Evolutionary conservation across 2,329 filamentous ascomycete genomes (phyloP).

Genomic region (Purpureocillium takamizusanense): DNA sequence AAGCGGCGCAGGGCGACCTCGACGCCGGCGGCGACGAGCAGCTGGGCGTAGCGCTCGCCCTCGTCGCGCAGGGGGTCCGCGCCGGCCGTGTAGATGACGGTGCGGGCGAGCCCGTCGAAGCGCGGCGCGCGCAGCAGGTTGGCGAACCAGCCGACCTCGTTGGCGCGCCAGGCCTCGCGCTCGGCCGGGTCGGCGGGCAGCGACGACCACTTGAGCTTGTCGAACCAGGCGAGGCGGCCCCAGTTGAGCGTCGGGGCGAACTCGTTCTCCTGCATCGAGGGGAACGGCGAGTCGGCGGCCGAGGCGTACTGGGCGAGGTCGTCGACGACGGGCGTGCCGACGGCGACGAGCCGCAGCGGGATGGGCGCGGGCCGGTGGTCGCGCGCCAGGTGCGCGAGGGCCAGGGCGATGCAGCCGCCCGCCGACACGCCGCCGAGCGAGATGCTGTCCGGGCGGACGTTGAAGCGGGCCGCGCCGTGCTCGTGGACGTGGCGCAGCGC

Average conservation of each 20-base stretch:
- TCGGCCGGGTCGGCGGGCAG: conserved; percentile 7
- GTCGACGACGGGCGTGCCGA: conserved; percentile 30
- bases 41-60: conserved; percentile 35
- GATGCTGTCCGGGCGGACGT: conserved; percentile 25
- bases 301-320: conserved; percentile 26
- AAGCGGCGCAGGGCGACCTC: conserved; percentile 37
- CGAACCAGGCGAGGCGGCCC: conserved; percentile 31
- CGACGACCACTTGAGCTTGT: conserved; percentile 21
- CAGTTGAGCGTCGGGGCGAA: conserved; percentile 34
- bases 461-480: conserved; percentile 24
- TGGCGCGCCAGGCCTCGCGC: conserved; percentile 7
- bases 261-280: conserved; percentile 31
- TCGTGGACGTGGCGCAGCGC: conserved; percentile 29
- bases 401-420: conserved; percentile 30
- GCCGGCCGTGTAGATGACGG: conserved; percentile 31
- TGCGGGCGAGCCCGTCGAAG: conserved; percentile 23
- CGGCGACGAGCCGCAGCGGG: conserved; percentile 26
- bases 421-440: conserved; percentile 37
- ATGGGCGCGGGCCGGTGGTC: conserved; percentile 20
- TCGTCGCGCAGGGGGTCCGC: conserved; percentile 39
- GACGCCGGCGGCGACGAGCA: conserved; percentile 32
- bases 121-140: conserved; percentile 26
- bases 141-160: conserved; percentile 14
- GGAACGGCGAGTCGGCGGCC: conserved; percentile 26
- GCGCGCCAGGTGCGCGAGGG: conserved; percentile 29